Conservation (phyloP, 2,329 filamentous ascomycete species). For the Stagonosporopsis vannaccii region DNA sequence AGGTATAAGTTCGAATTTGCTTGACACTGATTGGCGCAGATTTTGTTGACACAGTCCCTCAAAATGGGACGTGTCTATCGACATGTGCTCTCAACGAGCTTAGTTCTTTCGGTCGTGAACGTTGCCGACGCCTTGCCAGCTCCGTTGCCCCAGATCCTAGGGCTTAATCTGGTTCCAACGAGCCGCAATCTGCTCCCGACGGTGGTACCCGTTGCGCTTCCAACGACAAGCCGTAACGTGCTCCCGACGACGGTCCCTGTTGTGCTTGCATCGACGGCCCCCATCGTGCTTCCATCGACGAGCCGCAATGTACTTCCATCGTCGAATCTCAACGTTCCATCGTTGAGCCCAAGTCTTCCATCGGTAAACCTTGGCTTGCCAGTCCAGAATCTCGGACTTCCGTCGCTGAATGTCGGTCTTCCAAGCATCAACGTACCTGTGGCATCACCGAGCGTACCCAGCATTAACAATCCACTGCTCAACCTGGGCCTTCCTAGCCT, state of each 20-base stretch:
- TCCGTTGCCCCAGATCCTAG: conserved; percentile 1
- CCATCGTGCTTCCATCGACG: background rate
- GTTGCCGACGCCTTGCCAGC: conserved; percentile 8
- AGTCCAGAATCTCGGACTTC: background rate
- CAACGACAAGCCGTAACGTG: background rate
- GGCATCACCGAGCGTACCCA: too few species aligned
- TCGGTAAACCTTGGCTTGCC: background rate
- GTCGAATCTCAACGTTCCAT: background rate
- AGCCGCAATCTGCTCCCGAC: background rate
- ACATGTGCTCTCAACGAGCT: conserved; percentile 18
- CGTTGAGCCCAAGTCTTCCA: background rate
- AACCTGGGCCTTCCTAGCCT: background rate
- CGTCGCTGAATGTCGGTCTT: background rate
- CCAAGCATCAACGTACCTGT: background rate
- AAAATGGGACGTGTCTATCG: conserved; percentile 16
- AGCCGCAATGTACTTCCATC: too few species aligned
- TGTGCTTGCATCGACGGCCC: background rate
- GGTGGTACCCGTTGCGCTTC: too few species aligned
- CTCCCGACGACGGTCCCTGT: background rate
- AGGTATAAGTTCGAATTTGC: conserved; percentile 1
- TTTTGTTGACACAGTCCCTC: background rate
- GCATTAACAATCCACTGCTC: background rate
- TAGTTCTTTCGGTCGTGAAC: conserved; percentile 6
- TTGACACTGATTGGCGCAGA: background rate
- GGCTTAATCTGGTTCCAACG: background rate